Base-by-base conservation (phyloP, 345 rosid genomes). In the Euclidium syriacum region DNA sequence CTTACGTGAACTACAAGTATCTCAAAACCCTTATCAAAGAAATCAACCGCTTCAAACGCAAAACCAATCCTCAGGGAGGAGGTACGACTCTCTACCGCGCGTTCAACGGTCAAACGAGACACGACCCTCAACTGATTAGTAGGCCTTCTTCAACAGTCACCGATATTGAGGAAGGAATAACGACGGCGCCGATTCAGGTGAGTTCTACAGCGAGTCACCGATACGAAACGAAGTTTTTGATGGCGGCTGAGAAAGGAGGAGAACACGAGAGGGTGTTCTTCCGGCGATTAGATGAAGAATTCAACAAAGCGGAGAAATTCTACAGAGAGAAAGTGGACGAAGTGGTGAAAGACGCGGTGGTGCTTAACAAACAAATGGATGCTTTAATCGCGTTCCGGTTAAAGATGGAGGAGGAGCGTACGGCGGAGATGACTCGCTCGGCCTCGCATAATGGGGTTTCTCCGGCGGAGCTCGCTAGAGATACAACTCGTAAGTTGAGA, bases 1-100 rank as follows among this genome's bases (percentile, higher is more conserved):
- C 85, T 1, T 84, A 79, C 82, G 72, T 84, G 79, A 79, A 84
- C 30, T 87, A 87, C 40, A 42, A 69, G 48, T 74, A 24, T 52
- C 84, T 82, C 14, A 87, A 87, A 51, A 29, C 81, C 40, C 75
- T 87, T 30, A 44, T 84, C 68, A 82, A 87, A 62, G 88, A 81
- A 0, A 40, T 87, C 24, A 76, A 23, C 19, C 44, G 69, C 16
- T 80, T 79, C 78, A 77, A 76, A 59, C 73, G 38, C 16, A 66
- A 65, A 27, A 65, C 14, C 59, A 63, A 49, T 35, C 71, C 75
- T 12, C 52, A 70, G 2, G 14, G 20, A 52, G 3, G 81, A 16
- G 72, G 34, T 58, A 23, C 63, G 6, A 11, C 83, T 0, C 53
- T 79, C 0, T 79, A 79, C 60, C 75, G 80, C 68, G 73, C 87